phyloP scores from a whole-genome alignment of 495 filamentous ascomycete species.

The Neurospora sp. region DNA sequence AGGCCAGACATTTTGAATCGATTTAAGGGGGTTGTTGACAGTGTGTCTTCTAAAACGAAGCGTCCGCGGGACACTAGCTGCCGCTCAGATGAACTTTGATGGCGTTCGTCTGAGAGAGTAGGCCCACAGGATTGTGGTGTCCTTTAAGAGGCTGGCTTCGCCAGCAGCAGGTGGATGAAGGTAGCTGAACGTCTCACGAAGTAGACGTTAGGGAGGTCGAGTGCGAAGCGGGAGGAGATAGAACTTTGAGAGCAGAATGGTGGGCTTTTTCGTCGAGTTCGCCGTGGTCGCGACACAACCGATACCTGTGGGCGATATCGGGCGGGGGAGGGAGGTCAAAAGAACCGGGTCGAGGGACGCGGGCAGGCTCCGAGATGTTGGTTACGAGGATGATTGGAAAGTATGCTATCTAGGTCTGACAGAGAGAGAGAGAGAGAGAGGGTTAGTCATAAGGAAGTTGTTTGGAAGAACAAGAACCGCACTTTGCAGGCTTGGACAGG shows the following conservation, averaged over 20 bases:
- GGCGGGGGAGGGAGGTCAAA: constrained; percentile 15
- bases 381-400: constrained; percentile 14
- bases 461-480: constrained; percentile 22
- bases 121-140: constrained; percentile 66
- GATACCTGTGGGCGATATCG: constrained; percentile 80
- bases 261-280: constrained; percentile 48
- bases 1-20: constrained; percentile 68
- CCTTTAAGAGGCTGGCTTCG: constrained; percentile 39
- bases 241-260: constrained; percentile 74
- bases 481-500: constrained; percentile 95
- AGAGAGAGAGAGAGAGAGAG: not conserved
- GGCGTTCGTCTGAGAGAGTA: constrained; percentile 87
- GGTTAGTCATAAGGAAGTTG: constrained; percentile 3
- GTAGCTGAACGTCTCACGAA: constrained; percentile 43
- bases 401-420: constrained; percentile 83
- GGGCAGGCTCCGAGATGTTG: constrained; percentile 1
- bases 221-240: constrained; percentile 73
- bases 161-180: constrained; percentile 40
- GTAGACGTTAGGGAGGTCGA: constrained; percentile 76
- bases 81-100: constrained; percentile 83
- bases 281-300: constrained; percentile 69
- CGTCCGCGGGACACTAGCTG: constrained; percentile 55
- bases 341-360: constrained; percentile 6
- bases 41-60: constrained; percentile 19
- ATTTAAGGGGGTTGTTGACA: constrained; percentile 10